Evolutionary conservation across 495 filamentous ascomycete genomes (phyloP).

Genomic region (Oidiodendron maius): DNA sequence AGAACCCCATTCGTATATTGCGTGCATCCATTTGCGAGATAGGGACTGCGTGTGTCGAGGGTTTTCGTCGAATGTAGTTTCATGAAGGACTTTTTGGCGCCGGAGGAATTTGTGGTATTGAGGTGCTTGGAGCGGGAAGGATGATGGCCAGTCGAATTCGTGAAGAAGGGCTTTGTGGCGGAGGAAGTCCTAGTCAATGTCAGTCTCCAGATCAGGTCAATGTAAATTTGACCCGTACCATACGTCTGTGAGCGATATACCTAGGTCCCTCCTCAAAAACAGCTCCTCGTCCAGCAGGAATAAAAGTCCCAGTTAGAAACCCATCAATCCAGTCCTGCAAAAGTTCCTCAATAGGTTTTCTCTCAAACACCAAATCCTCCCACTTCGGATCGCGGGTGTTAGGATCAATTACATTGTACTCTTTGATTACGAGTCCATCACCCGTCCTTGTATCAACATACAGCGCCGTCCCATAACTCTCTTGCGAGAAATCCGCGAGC

Average conservation of each 20-base stretch:
- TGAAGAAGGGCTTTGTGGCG: slow-evolving; percentile 3
- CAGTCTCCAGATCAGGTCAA: not conserved
- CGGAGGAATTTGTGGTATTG: not conserved
- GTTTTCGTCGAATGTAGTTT: not conserved
- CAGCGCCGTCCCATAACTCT: not conserved
- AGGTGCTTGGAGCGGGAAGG: not conserved
- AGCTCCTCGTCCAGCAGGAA: slow-evolving; percentile 1
- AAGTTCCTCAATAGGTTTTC: slow-evolving; percentile 4
- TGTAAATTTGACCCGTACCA: not conserved
- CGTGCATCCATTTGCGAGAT: not conserved
- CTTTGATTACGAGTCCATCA: slow-evolving; percentile 2
- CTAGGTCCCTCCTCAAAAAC: not conserved
- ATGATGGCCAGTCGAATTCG: slow-evolving; percentile 6
- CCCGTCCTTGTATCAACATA: slow-evolving; percentile 6
- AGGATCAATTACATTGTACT: not conserved
- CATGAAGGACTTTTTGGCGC: not conserved
- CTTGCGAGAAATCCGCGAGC: not conserved
- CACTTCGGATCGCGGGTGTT: not conserved
- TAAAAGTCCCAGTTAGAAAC: not conserved
- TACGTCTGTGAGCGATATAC: not conserved
- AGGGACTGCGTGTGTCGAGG: not conserved
- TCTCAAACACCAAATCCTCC: not conserved
- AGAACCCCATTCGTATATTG: not conserved
- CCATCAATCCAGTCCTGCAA: slow-evolving; percentile 9
- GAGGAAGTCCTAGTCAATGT: not conserved